phyloP scores from a whole-genome alignment of 129 eudicot species.

The Erigeron canadensis region DNA sequence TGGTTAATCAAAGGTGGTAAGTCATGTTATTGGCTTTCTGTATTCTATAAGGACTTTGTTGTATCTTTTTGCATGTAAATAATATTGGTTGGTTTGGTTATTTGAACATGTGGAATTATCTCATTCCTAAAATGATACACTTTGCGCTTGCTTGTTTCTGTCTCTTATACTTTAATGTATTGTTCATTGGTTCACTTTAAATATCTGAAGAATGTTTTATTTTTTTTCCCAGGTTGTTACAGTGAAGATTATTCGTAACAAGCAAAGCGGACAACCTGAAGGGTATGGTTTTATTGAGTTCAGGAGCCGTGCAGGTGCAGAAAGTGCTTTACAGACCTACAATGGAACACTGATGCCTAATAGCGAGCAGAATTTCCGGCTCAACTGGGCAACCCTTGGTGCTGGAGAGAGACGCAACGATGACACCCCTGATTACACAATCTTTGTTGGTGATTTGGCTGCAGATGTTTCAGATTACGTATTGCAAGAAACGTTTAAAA shows the following conservation, averaged over 20 bases:
- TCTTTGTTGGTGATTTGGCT: slow-evolving; percentile 96
- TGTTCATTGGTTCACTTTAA: neutral
- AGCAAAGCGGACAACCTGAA: slow-evolving; percentile 80
- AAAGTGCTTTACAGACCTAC: slow-evolving; percentile 59
- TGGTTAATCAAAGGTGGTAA: neutral
- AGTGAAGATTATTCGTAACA: slow-evolving; percentile 79
- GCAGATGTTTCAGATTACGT: slow-evolving; percentile 84
- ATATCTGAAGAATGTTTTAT: neutral
- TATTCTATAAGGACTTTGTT: too few species aligned
- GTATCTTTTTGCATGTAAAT: too few species aligned
- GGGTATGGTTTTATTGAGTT: slow-evolving; percentile 93
- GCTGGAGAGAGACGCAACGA: slow-evolving; percentile 83
- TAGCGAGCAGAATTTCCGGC: slow-evolving; percentile 64
- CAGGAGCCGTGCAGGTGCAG: slow-evolving; percentile 81
- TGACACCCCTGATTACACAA: slow-evolving; percentile 72
- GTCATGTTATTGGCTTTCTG: neutral
- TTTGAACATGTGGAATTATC: too few species aligned
- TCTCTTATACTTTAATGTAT: too few species aligned
- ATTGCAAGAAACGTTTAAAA: slow-evolving; percentile 75
- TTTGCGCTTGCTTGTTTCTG: too few species aligned
- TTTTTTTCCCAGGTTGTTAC: slow-evolving; percentile 50
- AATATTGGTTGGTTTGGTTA: too few species aligned
- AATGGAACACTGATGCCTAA: slow-evolving; percentile 83
- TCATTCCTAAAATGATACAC: too few species aligned
- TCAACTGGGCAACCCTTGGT: slow-evolving; percentile 93